phyloP scores from a whole-genome alignment of 192 early-diverging fungal species.

The Gamsiella multidivaricata region DNA sequence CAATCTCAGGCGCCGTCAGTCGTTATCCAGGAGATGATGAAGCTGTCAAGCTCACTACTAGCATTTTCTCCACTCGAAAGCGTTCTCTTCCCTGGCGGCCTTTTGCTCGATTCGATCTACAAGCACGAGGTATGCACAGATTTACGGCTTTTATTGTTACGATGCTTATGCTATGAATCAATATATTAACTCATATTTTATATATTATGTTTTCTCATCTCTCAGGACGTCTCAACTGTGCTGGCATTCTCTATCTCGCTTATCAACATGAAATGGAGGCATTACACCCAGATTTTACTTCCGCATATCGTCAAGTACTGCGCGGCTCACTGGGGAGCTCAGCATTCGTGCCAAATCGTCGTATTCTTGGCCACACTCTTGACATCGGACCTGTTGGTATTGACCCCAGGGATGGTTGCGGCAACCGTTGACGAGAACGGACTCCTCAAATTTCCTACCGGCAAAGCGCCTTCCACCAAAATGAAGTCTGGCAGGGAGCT shows the following conservation, averaged over 20 bases:
- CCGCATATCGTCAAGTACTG: conserved; percentile 74
- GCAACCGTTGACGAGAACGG: conserved; percentile 60
- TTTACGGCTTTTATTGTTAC: not conserved
- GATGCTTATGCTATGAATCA: not conserved
- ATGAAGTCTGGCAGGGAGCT: conserved; percentile 24
- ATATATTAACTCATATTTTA: not conserved
- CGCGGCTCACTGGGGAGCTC: conserved; percentile 45
- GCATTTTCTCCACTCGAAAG: conserved; percentile 53
- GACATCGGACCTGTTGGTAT: conserved; percentile 41
- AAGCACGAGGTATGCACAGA: conserved; percentile 48
- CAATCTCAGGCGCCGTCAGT: conserved; percentile 21
- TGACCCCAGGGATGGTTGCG: conserved; percentile 58
- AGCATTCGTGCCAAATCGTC: conserved; percentile 53
- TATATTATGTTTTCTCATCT: not conserved
- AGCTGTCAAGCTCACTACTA: conserved; percentile 28
- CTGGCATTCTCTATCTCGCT: conserved; percentile 77
- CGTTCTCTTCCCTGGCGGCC: conserved; percentile 60
- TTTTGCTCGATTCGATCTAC: conserved; percentile 61
- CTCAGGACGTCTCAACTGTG: conserved; percentile 68
- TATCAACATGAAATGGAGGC: conserved; percentile 70
- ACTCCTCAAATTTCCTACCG: conserved; percentile 58
- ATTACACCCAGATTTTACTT: conserved; percentile 79
- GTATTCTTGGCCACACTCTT: conserved; percentile 62
- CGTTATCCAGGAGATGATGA: conserved; percentile 47
- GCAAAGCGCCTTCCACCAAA: conserved; percentile 11